Base-by-base conservation (phyloP, 164 flowering plant genomes). In the Aristolochia fimbriata region DNA sequence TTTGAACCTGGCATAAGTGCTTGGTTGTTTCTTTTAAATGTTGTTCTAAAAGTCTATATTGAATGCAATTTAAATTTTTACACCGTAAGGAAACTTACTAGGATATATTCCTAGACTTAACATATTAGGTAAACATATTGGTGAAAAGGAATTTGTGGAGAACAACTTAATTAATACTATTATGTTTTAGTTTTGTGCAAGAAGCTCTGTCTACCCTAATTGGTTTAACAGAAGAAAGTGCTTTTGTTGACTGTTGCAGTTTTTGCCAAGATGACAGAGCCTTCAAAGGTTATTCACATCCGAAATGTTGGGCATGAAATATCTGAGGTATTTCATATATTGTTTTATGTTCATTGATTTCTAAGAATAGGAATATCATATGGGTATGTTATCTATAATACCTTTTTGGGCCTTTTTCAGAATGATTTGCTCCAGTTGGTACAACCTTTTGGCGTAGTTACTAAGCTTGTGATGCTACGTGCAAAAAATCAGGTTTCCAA, bases 241-340 rank as follows among this genome's bases (percentile, higher is more conserved):
- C 10, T 37, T 17, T 49, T 17, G 6, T 27, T 27, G 14, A 49
- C 19, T 0, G 52, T 5, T 13, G 20, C 22, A 4, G 22, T 17
- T 49, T 60, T 45, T 45, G 46, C 17, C 52, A 65, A 60, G 64
- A 93, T 93, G 99, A 57, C 97, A 0, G 99, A 90, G 65, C 95
- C 99, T 41, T 93, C 99, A 25, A 93, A 93, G 76, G 99, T 93
- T 52, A 82, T 93, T 77, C 99, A 93, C 47, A 81, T 93, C 15
- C 97, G 99, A 62, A 93, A 93, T 53, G 99, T 93, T 31, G 99
- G 97, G 9, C 99, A 93, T 52, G 99, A 93, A 73, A 88, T 93
- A 49, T 78, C 97, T 24, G 99, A 93, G 81, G 99, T 90, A 79
- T 17, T 51, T 22, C 53, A 13, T 8, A 23, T 37, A 33, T 21